Conservation (phyloP, 2,329 filamentous ascomycete species). For the Fusarium sacchari region DNA sequence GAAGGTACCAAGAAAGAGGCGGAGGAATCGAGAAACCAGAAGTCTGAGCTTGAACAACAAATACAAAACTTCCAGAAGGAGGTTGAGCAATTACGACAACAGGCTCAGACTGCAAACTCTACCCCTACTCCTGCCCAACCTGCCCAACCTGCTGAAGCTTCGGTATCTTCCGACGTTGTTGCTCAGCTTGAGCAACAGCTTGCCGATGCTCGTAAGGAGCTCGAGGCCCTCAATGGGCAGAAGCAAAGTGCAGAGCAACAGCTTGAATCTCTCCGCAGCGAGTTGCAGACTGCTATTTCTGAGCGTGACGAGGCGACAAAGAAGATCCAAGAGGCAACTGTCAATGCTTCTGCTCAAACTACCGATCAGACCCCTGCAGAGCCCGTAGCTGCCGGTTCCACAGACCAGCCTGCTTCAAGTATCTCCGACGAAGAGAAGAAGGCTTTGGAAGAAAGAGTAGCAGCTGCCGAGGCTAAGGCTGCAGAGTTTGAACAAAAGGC, state of each 20-base stretch:
- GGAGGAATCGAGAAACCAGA: constrained; percentile 48
- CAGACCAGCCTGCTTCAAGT: constrained; percentile 15
- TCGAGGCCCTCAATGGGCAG: constrained; percentile 73
- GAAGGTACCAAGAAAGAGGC: constrained; percentile 56
- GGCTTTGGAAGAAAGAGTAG: constrained; percentile 70
- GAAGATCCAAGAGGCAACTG: constrained; percentile 48
- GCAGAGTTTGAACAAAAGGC: constrained; percentile 72
- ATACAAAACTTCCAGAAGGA: constrained; percentile 56
- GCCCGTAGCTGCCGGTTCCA: constrained; percentile 26
- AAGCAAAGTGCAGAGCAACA: constrained; percentile 75
- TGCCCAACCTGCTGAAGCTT: constrained; percentile 48
- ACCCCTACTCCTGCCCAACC: constrained; percentile 49
- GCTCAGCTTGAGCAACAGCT: constrained; percentile 62
- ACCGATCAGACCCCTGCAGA: constrained; percentile 27
- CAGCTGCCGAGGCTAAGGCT: constrained; percentile 68
- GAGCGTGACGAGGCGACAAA: constrained; percentile 71
- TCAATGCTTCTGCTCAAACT: constrained; percentile 46
- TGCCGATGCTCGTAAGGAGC: constrained; percentile 63
- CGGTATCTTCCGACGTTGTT: constrained; percentile 58
- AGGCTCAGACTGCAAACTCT: constrained; percentile 50
- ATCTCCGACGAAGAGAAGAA: constrained; percentile 68
- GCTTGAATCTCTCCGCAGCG: constrained; percentile 62
- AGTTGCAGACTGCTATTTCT: constrained; percentile 69
- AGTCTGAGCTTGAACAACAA: constrained; percentile 54
- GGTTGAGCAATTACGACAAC: constrained; percentile 51